Evolutionary conservation across 805 yeast genomes (phyloP), one percentile per base, ranked within the genome.

Genomic region (Pichia paraexigua): DNA sequence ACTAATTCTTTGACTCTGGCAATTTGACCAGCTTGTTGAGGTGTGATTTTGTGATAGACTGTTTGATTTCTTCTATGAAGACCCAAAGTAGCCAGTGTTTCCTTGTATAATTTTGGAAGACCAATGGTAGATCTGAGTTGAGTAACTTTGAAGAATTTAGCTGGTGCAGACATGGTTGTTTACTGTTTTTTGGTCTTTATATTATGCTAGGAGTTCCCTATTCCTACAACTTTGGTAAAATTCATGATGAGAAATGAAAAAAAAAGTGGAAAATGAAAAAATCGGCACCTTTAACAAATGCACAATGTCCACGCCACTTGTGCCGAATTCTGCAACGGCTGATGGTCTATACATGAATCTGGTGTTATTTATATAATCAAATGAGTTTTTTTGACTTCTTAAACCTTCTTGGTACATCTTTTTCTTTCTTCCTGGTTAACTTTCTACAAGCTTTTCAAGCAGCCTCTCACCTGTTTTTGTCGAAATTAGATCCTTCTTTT

Each of bases 121-220:
- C 96, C 97, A 55, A 92, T 90, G 7, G 89, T 76, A 2, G 97
- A 90, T 64, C 95, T 79, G 48, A 76, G 70, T 61, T 89, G 89
- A 21, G 90, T 82, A 52, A 90, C 79, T 66, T 85, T 82, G 69
- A 77, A 83, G 63, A 64, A 82, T 47, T 57, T 62, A 7, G 57
- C 49, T 11, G 51, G 45, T n/a, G 50, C 44, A 22, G 51, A 44
- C 51, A 49, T 49, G 18, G 27, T 28, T 17, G 7, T 15, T 1
- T 18, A 15, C 12, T 25, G 24, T 47, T 9, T 7, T 8, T 32
- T 32, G 2, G 9, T 9, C 27, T 9, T 25, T 25, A 9, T 25
- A 6, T 25, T 9, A 10, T 27, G 30, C 30, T 7, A 6, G 4
- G 20, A 4, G 3, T 35, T 17, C 11, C 20, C 37, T 32, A 32